These are phyloP conservation scores for Echites panduratus DNA, from an alignment of 257 asterid genomes.

Conservation along the genomic window DNA sequence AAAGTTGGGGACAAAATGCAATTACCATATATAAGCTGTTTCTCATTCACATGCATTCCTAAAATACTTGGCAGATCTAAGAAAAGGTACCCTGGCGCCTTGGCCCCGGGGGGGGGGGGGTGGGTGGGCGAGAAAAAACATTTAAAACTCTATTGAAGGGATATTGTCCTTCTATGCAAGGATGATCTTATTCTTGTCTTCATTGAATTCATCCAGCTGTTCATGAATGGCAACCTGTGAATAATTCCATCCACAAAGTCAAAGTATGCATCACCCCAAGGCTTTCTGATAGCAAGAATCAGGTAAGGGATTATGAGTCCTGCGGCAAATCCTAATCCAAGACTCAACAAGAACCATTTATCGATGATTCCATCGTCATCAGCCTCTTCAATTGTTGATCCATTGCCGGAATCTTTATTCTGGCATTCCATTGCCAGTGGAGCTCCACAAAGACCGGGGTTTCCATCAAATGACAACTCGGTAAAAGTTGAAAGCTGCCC, in stretches of 20 bases:
- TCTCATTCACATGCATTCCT: too few species aligned
- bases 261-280: slow-evolving; percentile 38
- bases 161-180: background rate
- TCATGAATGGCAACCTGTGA: slow-evolving; percentile 5
- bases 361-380: slow-evolving; percentile 24
- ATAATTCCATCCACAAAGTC: slow-evolving; percentile 31
- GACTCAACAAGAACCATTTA: slow-evolving; percentile 44
- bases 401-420: slow-evolving; percentile 19
- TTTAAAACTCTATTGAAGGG: background rate
- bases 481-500: slow-evolving; percentile 49
- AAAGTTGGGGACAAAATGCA: too few species aligned
- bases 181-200: background rate
- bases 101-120: too few species aligned
- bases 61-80: too few species aligned
- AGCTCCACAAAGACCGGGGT: slow-evolving; percentile 42
- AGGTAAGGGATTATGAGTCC: slow-evolving; percentile 37
- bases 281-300: slow-evolving; percentile 23
- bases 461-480: slow-evolving; percentile 32
- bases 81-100: too few species aligned
- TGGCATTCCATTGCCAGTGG: slow-evolving; percentile 31
- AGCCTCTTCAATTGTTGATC: slow-evolving; percentile 1
- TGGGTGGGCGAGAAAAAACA: background rate
- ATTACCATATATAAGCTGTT: too few species aligned
- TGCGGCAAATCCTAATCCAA: slow-evolving; percentile 44
- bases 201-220: background rate